These are phyloP conservation scores for Nigrograna mackinnonii DNA, from an alignment of 2,329 filamentous ascomycete genomes.

Conservation along the genomic window DNA sequence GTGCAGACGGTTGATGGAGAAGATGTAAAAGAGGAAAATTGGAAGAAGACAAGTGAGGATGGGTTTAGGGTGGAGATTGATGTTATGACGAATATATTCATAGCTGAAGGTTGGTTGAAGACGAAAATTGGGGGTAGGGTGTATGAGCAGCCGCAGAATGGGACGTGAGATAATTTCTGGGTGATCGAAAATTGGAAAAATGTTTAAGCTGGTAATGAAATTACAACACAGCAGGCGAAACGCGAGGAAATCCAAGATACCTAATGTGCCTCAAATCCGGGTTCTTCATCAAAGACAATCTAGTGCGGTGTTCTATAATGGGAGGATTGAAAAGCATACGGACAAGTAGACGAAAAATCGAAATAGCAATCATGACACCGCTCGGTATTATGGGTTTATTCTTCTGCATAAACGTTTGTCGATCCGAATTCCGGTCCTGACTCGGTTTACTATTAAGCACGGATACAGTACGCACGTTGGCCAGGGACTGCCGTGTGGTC, in stretches of 20 bases:
- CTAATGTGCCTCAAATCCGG: too few species aligned
- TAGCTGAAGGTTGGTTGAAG: background rate
- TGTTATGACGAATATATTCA: background rate
- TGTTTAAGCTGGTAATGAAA: too few species aligned
- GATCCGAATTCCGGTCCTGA: slow-evolving; percentile 53
- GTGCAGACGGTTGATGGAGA: too few species aligned
- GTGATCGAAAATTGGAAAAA: too few species aligned
- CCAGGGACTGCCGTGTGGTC: slow-evolving; percentile 45
- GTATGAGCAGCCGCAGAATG: background rate
- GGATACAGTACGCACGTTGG: slow-evolving; percentile 52
- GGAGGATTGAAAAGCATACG: slow-evolving; percentile 28
- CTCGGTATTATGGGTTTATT: slow-evolving; percentile 53
- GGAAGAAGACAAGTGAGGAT: slow-evolving; percentile 42
- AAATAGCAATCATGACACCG: slow-evolving; percentile 52
- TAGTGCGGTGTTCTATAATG: too few species aligned
- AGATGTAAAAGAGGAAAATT: slow-evolving; percentile 25
- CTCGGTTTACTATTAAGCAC: slow-evolving; percentile 53
- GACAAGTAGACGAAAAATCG: slow-evolving; percentile 43
- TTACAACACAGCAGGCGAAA: too few species aligned
- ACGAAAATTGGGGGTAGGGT: background rate
- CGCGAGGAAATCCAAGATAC: too few species aligned
- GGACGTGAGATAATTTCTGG: too few species aligned
- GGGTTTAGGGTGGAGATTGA: slow-evolving; percentile 27
- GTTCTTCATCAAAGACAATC: too few species aligned
- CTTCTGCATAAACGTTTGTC: slow-evolving; percentile 44